Evolutionary conservation across 2,329 filamentous ascomycete genomes (phyloP), one percentile per base, ranked within the genome.

Genomic region (Coniochaeta prunicola): DNA sequence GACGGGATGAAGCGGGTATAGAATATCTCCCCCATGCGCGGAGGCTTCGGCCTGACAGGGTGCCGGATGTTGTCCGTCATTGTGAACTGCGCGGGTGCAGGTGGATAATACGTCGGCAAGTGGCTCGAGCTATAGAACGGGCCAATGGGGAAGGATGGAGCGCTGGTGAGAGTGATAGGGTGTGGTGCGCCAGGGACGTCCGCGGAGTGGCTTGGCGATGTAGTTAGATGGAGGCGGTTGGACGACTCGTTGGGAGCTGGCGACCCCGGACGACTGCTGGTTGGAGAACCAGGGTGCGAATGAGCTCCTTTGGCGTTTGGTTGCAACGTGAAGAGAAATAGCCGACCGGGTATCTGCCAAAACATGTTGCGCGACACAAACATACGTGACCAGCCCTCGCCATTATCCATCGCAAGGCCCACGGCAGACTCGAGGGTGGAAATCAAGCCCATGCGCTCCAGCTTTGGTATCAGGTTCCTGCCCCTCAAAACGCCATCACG

Each of bases 361-460:
- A 97, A 99, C 67, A 86, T 86, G 61, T 84, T 81, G 42, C 86
- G 83, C 59, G 87, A 89, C 45, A 92, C 88, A 70, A 94, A 97
- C 88, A 96, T 92, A 56, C 83, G 77, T 30, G 80, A 79, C 90
- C 90, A 96, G 57, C 82, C 85, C 45, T 86, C 82, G 10, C 82
- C 78, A 53, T 85, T 83, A 56, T 87, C 82, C 48, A 83, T 71
- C 38, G 83, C 81, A 0, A 81, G 77, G 4, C 91, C 91, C 2
- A 94, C 89, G 1, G 83, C 82, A 0, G 90, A 91, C 66, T 96
- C 88, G 58, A 90, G 82, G 26, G 83, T 89, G 0, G 87, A 80
- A 56, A 97, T 86, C 57, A 97, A 74, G 0, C 92, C 92, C 92
- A 97, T 97, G 58, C 92, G 84, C 76, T 97, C 93, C 50, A 97